Conservation (phyloP, 2,329 filamentous ascomycete species). For the Fusarium solani-melongenae region DNA sequence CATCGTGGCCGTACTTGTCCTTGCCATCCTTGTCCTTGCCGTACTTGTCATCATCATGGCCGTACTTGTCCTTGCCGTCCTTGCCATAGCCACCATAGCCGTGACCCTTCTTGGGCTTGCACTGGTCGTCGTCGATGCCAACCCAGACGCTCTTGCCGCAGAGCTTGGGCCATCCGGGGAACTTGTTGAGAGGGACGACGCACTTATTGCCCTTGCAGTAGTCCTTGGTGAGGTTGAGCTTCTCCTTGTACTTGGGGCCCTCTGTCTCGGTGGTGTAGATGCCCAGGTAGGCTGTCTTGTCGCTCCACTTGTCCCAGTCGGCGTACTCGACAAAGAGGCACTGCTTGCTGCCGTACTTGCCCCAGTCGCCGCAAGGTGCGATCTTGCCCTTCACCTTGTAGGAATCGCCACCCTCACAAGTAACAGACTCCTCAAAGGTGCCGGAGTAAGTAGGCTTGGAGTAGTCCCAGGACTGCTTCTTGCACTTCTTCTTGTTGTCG, state of each 20-base stretch:
- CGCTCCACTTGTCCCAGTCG: constrained; percentile 18
- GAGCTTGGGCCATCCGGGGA: constrained; percentile 28
- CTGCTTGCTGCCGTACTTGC: constrained; percentile 13
- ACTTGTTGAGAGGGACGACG: constrained; percentile 26
- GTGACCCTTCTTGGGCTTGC: constrained; percentile 7
- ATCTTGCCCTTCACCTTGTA: constrained; percentile 33
- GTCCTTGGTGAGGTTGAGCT: constrained; percentile 30
- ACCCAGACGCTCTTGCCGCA: constrained; percentile 24
- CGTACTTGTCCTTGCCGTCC: neutral
- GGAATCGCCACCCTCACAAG: constrained; percentile 21
- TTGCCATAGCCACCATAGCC: neutral
- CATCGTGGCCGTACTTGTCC: neutral
- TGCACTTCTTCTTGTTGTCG: constrained; percentile 29
- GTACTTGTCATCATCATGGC: neutral
- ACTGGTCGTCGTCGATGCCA: constrained; percentile 32
- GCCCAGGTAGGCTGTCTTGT: constrained; percentile 31
- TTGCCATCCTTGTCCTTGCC: neutral
- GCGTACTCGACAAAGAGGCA: constrained; percentile 31
- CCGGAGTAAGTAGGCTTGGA: constrained; percentile 21
- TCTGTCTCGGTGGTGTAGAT: constrained; percentile 17
- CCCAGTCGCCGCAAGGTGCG: constrained; percentile 4
- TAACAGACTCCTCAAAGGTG: constrained; percentile 2
- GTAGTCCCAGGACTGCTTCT: constrained; percentile 24
- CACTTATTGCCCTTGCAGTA: constrained; percentile 35
- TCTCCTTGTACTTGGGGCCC: constrained; percentile 10